These are phyloP conservation scores for Aspergillus saccharolyticus DNA, from an alignment of 495 filamentous ascomycete species.

Conservation along the genomic window DNA sequence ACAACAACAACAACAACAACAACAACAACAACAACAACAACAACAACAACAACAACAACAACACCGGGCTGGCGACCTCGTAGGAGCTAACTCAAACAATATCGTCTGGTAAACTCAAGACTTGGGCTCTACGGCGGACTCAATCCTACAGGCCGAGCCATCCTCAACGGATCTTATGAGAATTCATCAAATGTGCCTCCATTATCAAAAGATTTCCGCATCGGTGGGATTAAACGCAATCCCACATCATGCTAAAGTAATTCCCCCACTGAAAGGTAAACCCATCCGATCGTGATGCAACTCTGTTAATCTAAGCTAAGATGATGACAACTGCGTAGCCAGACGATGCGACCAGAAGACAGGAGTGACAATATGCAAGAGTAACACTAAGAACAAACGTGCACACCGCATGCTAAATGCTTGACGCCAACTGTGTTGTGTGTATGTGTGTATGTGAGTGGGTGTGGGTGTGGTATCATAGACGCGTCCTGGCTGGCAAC, in stretches of 20 bases:
- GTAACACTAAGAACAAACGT: constrained; percentile 28
- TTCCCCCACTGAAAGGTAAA: constrained; percentile 2
- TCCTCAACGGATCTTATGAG: too few relatives aligned
- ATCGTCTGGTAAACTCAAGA: too few relatives aligned
- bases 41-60: too few relatives aligned
- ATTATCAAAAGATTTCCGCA: too few relatives aligned
- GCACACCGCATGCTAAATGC: constrained; percentile 45
- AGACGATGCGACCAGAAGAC: constrained; percentile 9
- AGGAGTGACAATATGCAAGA: constrained; percentile 25
- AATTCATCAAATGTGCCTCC: too few relatives aligned
- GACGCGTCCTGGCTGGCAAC: constrained; percentile 14
- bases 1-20: too few relatives aligned
- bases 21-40: too few relatives aligned
- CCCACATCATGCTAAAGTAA: constrained; percentile 6
- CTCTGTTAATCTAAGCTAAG: constrained; percentile 14
- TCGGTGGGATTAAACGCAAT: constrained; percentile 4
- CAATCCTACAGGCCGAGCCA: too few relatives aligned
- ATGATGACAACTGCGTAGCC: constrained; percentile 1
- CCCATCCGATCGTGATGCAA: constrained; percentile 5
- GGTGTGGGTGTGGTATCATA: constrained; percentile 21
- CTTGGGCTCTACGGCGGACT: too few relatives aligned
- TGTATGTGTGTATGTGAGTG: constrained; percentile 5
- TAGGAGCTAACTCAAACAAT: too few relatives aligned
- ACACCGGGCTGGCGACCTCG: too few relatives aligned
- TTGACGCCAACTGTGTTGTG: constrained; percentile 22